Evolutionary conservation across 2,329 filamentous ascomycete species (phyloP).

Genomic region (Penicillium sp.): DNA sequence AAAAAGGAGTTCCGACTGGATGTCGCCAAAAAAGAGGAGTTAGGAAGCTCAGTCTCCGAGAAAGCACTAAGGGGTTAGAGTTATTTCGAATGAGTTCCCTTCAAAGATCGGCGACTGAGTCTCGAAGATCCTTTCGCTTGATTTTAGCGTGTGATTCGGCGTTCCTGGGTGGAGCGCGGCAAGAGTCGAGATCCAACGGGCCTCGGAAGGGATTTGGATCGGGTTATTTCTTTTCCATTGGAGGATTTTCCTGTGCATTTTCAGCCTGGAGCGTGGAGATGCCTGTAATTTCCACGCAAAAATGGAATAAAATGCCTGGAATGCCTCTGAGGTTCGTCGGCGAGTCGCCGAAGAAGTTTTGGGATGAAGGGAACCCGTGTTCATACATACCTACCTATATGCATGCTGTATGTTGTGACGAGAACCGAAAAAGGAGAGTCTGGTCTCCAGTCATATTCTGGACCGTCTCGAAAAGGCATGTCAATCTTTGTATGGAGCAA

Average conservation of each 20-base stretch:
- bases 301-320: too few species aligned
- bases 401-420: neutral
- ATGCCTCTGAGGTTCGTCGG: too few species aligned
- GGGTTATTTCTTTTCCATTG: neutral
- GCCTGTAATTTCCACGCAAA: conserved; percentile 2
- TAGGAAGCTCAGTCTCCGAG: neutral
- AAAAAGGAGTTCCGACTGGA: too few species aligned
- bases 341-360: too few species aligned
- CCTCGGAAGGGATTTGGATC: neutral
- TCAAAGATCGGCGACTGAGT: conserved; percentile 11
- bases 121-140: conserved; percentile 14
- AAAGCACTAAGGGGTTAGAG: conserved; percentile 3
- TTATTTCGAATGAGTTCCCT: conserved; percentile 6
- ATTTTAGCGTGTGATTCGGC: conserved; percentile 23
- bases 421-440: too few species aligned
- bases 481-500: neutral
- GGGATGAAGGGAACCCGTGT: neutral
- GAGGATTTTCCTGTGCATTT: neutral
- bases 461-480: neutral
- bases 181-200: conserved; percentile 14
- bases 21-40: neutral
- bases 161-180: conserved; percentile 16
- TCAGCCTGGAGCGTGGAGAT: neutral
- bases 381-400: neutral
- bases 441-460: neutral